Conservation (phyloP, 768 basidiomycete species). For the Leccinum boreale region DNA sequence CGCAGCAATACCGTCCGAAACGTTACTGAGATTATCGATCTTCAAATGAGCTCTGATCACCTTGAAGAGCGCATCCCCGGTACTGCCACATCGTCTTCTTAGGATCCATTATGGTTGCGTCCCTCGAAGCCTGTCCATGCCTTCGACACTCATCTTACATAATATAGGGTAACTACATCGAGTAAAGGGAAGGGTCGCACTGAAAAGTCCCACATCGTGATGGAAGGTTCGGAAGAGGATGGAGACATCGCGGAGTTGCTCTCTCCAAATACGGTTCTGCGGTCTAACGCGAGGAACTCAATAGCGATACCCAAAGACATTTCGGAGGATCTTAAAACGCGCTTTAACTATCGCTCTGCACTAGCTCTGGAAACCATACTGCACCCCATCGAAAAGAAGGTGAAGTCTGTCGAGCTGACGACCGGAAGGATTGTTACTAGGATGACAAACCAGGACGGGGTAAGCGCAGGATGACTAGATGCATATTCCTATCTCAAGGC, state of each 20-base stretch:
- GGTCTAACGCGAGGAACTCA: not conserved
- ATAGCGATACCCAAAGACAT: constrained; percentile 16
- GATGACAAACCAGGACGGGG: constrained; percentile 27
- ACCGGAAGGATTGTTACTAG: not conserved
- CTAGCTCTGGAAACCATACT: constrained; percentile 4
- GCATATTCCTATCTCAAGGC: constrained; percentile 2
- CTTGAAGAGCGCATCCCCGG: constrained; percentile 16
- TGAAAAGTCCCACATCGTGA: constrained; percentile 7
- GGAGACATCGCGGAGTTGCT: constrained; percentile 20
- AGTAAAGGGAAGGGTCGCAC: constrained; percentile 26
- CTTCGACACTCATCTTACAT: constrained; percentile 22
- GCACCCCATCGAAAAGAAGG: not conserved
- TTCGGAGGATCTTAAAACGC: not conserved
- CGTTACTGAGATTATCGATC: constrained; percentile 17
- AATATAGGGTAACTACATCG: not conserved
- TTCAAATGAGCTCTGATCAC: constrained; percentile 20
- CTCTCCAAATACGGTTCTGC: not conserved
- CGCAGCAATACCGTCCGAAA: not conserved
- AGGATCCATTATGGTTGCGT: constrained; percentile 17
- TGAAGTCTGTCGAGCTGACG: constrained; percentile 5
- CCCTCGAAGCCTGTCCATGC: constrained; percentile 2
- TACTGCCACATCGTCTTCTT: constrained; percentile 12
- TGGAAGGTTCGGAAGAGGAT: constrained; percentile 22
- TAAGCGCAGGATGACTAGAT: constrained; percentile 9
- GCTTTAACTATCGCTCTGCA: constrained; percentile 7